phyloP scores from a whole-genome alignment of 2,329 filamentous ascomycete species.

The Penicillium sumatraense region DNA sequence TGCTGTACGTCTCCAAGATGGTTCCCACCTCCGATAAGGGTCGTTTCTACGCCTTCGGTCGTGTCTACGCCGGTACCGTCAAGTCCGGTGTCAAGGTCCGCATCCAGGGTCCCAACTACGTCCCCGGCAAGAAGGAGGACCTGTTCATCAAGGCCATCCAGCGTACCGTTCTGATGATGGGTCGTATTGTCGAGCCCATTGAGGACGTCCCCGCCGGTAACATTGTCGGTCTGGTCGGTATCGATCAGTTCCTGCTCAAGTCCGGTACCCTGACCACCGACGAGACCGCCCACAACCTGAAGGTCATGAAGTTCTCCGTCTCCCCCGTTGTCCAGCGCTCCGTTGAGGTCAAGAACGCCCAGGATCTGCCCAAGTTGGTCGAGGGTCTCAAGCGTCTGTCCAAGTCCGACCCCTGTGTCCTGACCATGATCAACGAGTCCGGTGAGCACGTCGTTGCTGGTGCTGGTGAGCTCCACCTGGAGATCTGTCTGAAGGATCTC shows the following conservation, averaged over 20 bases:
- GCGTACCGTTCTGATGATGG: conserved; percentile 99
- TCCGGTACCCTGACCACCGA: conserved; percentile 98
- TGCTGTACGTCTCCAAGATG: conserved; percentile 99
- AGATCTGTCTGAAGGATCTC: conserved; percentile 99
- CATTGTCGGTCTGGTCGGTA: conserved; percentile 98
- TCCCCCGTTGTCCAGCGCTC: conserved; percentile 98
- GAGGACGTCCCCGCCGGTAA: conserved; percentile 99
- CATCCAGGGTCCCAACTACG: conserved; percentile 99
- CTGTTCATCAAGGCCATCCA: conserved; percentile 99
- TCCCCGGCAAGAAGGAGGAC: conserved; percentile 97
- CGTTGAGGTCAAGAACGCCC: conserved; percentile 99
- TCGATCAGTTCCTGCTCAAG: conserved; percentile 99
- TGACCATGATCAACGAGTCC: conserved; percentile 85
- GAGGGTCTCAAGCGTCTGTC: conserved; percentile 99
- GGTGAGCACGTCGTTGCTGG: conserved; percentile 99
- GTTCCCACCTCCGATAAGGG: conserved; percentile 99
- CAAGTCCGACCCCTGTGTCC: conserved; percentile 98
- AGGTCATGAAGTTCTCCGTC: conserved; percentile 99
- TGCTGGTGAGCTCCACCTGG: conserved; percentile 98
- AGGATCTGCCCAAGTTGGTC: conserved; percentile 99
- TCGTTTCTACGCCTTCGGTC: conserved; percentile 99
- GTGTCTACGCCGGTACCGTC: conserved; percentile 99
- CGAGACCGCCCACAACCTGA: conserved; percentile 98
- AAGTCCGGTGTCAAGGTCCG: conserved; percentile 98
- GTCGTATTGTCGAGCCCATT: conserved; percentile 97